These are phyloP conservation scores for Adansonia digitata DNA, from an alignment of 345 rosid genomes.

Conservation along the genomic window DNA sequence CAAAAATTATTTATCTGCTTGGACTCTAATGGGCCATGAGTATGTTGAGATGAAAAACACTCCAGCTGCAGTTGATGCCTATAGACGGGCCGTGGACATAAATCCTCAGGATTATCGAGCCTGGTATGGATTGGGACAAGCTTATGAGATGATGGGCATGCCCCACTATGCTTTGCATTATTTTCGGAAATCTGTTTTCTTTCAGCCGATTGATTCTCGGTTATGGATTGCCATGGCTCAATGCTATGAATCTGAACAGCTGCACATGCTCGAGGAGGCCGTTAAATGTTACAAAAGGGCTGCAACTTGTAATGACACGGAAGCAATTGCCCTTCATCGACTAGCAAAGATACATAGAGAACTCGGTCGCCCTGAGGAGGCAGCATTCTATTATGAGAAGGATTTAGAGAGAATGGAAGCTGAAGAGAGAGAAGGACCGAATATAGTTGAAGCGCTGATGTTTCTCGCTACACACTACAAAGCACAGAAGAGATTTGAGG, in stretches of 20 bases:
- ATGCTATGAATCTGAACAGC: constrained; percentile 82
- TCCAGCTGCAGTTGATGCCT: constrained; percentile 95
- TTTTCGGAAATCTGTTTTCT: constrained; percentile 81
- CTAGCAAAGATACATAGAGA: constrained; percentile 65
- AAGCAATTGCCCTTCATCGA: constrained; percentile 85
- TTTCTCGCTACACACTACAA: constrained; percentile 78
- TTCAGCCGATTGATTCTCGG: constrained; percentile 88
- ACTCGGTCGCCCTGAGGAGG: constrained; percentile 75
- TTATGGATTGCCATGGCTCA: constrained; percentile 98
- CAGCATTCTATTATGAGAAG: constrained; percentile 82
- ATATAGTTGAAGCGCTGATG: constrained; percentile 79
- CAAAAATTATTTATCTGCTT: constrained; percentile 83
- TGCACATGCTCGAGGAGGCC: constrained; percentile 89
- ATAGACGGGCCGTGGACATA: constrained; percentile 90
- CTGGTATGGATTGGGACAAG: constrained; percentile 11
- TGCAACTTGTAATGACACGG: constrained; percentile 70
- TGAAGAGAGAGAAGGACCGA: constrained; percentile 92
- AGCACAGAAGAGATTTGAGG: constrained; percentile 64
- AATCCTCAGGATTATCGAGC: constrained; percentile 62
- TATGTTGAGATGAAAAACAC: constrained; percentile 96
- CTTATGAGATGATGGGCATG: constrained; percentile 86
- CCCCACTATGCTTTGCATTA: constrained; percentile 93
- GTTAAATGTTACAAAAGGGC: constrained; percentile 90
- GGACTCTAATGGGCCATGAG: constrained; percentile 99
- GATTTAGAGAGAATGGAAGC: constrained; percentile 94